Percentiles rank a stretch among this genome's conserved stretches.
phyloP scores from a whole-genome alignment of 2,329 filamentous ascomycete genomes.

The Curvularia eragrostidis region DNA sequence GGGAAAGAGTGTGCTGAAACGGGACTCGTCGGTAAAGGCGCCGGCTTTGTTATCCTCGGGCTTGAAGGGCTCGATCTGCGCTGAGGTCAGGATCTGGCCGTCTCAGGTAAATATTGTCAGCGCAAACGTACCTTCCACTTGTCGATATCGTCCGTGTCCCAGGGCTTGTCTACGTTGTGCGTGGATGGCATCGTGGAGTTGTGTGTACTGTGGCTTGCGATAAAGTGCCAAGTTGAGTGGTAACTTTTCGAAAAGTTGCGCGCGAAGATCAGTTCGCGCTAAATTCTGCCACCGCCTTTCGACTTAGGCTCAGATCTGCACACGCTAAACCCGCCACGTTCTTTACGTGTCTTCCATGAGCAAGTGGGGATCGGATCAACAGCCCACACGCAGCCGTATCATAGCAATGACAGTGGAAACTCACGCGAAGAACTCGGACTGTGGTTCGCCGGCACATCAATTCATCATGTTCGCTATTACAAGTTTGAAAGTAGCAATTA shows the following conservation, averaged over 20 bases:
- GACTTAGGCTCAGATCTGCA: neutral
- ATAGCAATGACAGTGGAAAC: neutral
- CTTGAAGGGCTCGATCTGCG: constrained; percentile 78
- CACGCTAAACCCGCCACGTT: constrained; percentile 1
- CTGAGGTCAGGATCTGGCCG: constrained; percentile 6
- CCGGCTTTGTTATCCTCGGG: constrained; percentile 84
- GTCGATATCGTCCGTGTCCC: constrained; percentile 93
- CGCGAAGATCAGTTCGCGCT: constrained; percentile 11
- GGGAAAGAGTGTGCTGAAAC: constrained; percentile 85
- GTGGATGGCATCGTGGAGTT: constrained; percentile 76
- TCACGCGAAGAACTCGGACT: too few relatives aligned
- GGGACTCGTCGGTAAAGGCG: constrained; percentile 90
- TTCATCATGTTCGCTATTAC: neutral
- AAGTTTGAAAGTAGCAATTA: neutral
- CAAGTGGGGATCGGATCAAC: neutral
- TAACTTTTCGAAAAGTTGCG: constrained; percentile 22
- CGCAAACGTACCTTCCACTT: constrained; percentile 77
- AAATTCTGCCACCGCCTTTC: constrained; percentile 17
- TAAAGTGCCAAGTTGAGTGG: constrained; percentile 1
- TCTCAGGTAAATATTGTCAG: neutral
- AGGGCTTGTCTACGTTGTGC: constrained; percentile 78
- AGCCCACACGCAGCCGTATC: neutral
- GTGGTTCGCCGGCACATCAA: neutral
- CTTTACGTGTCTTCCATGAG: neutral
- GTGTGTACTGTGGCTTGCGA: neutral